Base-by-base conservation (phyloP, 106 monocot species). In the Xerophyta viscosa region DNA sequence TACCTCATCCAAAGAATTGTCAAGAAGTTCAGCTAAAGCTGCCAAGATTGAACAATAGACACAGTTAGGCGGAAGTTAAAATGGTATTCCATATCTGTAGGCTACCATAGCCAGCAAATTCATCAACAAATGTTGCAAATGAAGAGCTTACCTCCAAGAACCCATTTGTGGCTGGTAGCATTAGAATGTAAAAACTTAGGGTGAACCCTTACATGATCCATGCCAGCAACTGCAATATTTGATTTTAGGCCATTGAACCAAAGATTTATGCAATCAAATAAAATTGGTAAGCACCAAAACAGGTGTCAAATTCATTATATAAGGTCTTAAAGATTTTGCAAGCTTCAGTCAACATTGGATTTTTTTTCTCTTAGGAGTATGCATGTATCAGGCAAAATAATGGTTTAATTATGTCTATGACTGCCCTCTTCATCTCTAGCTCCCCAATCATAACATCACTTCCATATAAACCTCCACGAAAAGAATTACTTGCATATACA, bases 141-240 rank as follows among this genome's bases (percentile, higher is more conserved):
- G 14, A 20, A 28, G 56, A 24, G 13, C 11, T 56, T 72, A 89
- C 94, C 94, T 67, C 94, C 94, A 70, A 96, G 77, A 28, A 84
- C 88, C 94, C 94, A 96, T 39, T 96, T 96, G 70, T 96, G 94
- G 52, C 94, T 88, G 28, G 94, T 96, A 41, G 94, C 94, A 76
- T 96, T 96, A 37, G 94, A 96, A 70, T 96, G 94, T 37, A 96
- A 65, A 76, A 96, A 96, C 56, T 82, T 96, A 5, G 88, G 94
- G 25, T 94, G 94, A 60, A 94, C 94, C 43, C 94, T 75, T 19
- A 88, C 81, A 71, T 81, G 94, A 66, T 96, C 94, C 72, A 96
- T 67, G 51, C 84, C 81, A 22, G 24, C 55, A 71, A 56, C 68
- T 51, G 37, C 8, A 42, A 12, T 26, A 37, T 6, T 0, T 9